Evolutionary conservation across 148 eudicot genomes (phyloP), one percentile per base, ranked within the genome.

Genomic region (Drosera capensis): DNA sequence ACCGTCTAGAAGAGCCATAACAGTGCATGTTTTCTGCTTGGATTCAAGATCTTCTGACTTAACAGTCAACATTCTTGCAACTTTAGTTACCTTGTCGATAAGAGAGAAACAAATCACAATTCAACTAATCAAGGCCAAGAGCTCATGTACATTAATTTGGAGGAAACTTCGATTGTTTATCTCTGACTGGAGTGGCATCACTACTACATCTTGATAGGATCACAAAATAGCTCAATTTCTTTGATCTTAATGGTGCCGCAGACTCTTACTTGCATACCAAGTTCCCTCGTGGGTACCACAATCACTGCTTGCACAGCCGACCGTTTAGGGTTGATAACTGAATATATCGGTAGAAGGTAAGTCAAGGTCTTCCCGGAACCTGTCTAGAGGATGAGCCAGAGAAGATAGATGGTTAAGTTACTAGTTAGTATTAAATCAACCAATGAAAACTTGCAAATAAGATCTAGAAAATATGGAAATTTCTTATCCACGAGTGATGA

Each of bases 321-420:
- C 29, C 77, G 56, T 58, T 67, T 66, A 41, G 75, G 45, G 41
- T 76, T 80, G 64, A 90, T 55, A 14, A 59, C 66, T 39, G 97
- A 80, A 65, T 61, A 75, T 45, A 88, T 65, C 52, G 69, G 54
- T 50, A 88, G 63, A 52, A 88, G 80, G 67, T 88, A 90, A 0
- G 97, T 82, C 55, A 90, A 68, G 47, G 97, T 90, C 76, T 90
- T 90, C 49, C 95, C 97, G 60, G 95, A 90, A 65, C 97, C 97
- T 75, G 93, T 84, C 97, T 90, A 74, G 31, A 71, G 45, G 58
- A 58, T 25, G 47, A 54, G 43, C 40, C 45, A 53, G 21, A 53
- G 36, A 36, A 48, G 40, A 17, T 43, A 48, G 2, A 17, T 24
- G 57, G 37, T 46, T 51, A 17, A 40, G 25, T 20, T 23, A 40